Conservation (phyloP, 305 asterid species). For the Solanum aculeatissimum region DNA sequence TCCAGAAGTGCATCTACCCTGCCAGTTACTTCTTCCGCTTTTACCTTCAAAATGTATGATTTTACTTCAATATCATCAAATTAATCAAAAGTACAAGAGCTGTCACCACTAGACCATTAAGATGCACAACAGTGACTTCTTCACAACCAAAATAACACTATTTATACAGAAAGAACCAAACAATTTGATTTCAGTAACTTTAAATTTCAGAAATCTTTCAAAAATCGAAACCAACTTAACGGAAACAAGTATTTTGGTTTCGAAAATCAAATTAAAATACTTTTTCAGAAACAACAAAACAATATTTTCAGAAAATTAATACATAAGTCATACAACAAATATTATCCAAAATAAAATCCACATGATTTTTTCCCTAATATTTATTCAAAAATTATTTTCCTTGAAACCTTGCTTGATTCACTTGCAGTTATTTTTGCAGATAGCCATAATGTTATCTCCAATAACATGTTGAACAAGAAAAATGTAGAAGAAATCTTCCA, state of each 20-base stretch:
- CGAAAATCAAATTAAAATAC: not conserved
- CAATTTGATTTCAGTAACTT: not conserved
- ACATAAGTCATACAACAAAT: not conserved
- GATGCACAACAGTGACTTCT: not conserved
- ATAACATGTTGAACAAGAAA: not conserved
- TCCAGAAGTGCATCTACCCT: constrained; percentile 72
- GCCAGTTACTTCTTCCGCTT: constrained; percentile 72
- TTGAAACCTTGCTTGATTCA: not conserved
- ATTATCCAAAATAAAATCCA: not conserved
- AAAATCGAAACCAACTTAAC: not conserved
- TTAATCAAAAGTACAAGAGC: not conserved
- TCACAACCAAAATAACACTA: not conserved
- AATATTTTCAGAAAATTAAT: not conserved
- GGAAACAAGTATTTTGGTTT: not conserved
- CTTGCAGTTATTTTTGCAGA: not conserved
- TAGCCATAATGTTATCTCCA: not conserved
- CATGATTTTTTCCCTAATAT: not conserved
- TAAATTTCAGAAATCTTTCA: not conserved
- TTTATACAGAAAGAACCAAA: not conserved
- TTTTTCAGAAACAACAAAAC: not conserved
- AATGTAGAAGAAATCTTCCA: not conserved
- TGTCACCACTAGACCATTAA: not conserved
- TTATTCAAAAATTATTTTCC: not conserved
- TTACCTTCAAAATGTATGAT: constrained; percentile 34
- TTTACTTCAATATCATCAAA: not conserved